These are phyloP conservation scores for Kentomonas sorsogonicus DNA, from an alignment of 208 protist species.

Conservation along the genomic window DNA sequence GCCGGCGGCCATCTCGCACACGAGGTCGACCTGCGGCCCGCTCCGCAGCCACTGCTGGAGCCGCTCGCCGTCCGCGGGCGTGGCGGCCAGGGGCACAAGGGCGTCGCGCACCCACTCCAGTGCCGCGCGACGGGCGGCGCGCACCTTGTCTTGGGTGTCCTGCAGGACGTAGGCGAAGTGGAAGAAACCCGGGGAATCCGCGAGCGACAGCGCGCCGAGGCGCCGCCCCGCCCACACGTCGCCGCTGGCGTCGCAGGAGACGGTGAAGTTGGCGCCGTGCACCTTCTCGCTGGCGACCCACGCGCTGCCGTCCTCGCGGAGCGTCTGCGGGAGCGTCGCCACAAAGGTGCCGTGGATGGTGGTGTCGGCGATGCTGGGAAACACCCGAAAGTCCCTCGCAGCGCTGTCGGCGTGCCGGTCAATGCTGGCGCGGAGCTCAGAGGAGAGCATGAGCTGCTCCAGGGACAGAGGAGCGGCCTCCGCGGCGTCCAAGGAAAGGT, in stretches of 20 bases:
- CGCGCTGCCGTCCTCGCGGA: background rate
- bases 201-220: conserved; percentile 9
- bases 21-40: background rate
- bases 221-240: conserved; percentile 21
- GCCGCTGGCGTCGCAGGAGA: conserved; percentile 16
- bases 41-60: background rate
- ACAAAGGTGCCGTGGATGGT: conserved; percentile 10
- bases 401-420: background rate
- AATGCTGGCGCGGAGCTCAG: conserved; percentile 10
- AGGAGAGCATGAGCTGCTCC: conserved; percentile 5
- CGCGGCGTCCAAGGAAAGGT: too few species aligned
- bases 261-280: conserved; percentile 25
- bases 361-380: conserved; percentile 24
- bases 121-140: too few species aligned
- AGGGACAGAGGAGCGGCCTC: background rate
- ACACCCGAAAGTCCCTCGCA: conserved; percentile 6
- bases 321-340: background rate
- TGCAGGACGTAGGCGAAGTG: conserved; percentile 7
- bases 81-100: too few species aligned
- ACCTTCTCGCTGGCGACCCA: conserved; percentile 38
- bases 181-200: conserved; percentile 20
- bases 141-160: background rate
- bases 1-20: conserved; percentile 9
- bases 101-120: conserved; percentile 7
- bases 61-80: background rate